Evolutionary conservation across 1,284 basidiomycete species (phyloP), one percentile per base, ranked within the genome.

Genomic region (Puccinia triticina): DNA sequence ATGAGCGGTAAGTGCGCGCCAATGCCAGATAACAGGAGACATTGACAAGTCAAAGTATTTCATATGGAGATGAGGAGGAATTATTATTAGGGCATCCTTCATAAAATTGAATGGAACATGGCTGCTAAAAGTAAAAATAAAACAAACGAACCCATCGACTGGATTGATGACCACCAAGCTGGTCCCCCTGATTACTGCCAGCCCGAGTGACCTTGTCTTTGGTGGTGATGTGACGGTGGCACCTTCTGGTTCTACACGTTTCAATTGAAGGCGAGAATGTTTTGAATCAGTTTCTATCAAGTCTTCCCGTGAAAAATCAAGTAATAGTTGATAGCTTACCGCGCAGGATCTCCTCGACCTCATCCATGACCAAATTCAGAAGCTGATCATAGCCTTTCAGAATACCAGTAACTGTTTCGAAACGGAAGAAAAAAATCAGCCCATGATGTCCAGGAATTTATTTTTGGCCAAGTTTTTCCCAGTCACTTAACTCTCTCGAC

Each of bases 361-460:
- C 92, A 87, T 96, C 95, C 80, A 96, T 90, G 73, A 96, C 96
- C 81, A 99, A 91, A 88, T 99, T 99, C 85, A 99, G 91, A 64
- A 99, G 90, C 86, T 98, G 96, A 88, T 99, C 97, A 86, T 92
- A 98, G 18, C 96, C 96, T 88, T 99, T 99, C 84, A 99, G 88
- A 18, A 93, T 90, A 14, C 96, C 96, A 23, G 92, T 93, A 67
- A 98, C 97, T 98, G 34, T 5, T 59, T 55, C n/a, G 12, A 53
- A 34, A 50, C 23, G 43, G n/a, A 23, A 23, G 10, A 59, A 14
- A 73, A 57, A 21, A 29, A 29, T 40, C 50, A 23, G n/a, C 50
- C 3, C 23, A 26, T 4, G 18, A 10, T 26, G 2, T 26, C 12
- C 0, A 48, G 37, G 5, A 34, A 12, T 29, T 21, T 43, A 48